Conservation (phyloP, 2,329 filamentous ascomycete genomes). For the Xylariaceae sp. region DNA sequence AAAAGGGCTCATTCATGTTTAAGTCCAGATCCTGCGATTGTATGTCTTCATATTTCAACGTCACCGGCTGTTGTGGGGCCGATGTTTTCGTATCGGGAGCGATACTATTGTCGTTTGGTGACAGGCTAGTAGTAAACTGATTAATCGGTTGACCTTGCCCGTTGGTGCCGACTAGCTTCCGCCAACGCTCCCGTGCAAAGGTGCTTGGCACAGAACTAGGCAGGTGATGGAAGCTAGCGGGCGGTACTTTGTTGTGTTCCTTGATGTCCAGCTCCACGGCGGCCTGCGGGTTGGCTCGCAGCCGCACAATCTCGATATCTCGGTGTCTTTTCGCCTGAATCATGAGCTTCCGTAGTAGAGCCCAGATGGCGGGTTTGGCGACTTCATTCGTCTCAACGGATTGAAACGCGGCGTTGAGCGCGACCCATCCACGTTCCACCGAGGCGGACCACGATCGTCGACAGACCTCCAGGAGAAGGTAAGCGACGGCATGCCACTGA, state of each 20-base stretch:
- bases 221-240: conserved; percentile 44
- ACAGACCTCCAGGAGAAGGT: conserved; percentile 47
- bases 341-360: conserved; percentile 51
- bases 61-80: background rate
- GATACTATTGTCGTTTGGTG: background rate
- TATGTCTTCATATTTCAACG: conserved; percentile 14
- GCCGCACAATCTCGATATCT: conserved; percentile 44
- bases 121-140: background rate
- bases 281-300: conserved; percentile 45
- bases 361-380: conserved; percentile 45
- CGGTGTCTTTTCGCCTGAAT: conserved; percentile 48
- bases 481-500: conserved; percentile 55
- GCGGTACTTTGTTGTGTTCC: conserved; percentile 41
- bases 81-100: background rate
- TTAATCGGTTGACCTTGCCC: conserved; percentile 22
- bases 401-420: conserved; percentile 38
- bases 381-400: conserved; percentile 39
- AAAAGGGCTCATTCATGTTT: conserved; percentile 36
- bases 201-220: conserved; percentile 42
- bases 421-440: conserved; percentile 47
- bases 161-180: conserved; percentile 40
- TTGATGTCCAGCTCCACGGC: conserved; percentile 45
- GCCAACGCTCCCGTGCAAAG: conserved; percentile 49
- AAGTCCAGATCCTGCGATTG: conserved; percentile 33
- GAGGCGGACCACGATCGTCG: conserved; percentile 46